Percentiles rank a stretch among this genome's conserved stretches.
Conservation (phyloP, 495 filamentous ascomycete species). For the Bacidia gigantensis region DNA sequence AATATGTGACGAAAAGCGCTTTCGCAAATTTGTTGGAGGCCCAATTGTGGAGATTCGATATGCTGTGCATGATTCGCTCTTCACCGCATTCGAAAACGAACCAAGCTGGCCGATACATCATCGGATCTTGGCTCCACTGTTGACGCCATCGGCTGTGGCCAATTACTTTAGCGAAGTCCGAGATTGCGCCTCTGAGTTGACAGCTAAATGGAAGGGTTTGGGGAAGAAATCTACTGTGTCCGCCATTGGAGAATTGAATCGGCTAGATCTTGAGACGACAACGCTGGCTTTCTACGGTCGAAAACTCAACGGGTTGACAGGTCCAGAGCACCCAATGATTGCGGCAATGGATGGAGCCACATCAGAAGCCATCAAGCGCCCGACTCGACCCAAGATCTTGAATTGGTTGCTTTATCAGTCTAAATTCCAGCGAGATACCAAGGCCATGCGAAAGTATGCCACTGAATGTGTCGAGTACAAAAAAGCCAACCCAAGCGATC, state of each 20-base stretch:
- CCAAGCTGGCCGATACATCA: slow-evolving; percentile 57
- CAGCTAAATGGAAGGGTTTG: slow-evolving; percentile 47
- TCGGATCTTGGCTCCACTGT: slow-evolving; percentile 41
- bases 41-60: slow-evolving; percentile 47
- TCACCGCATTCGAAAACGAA: slow-evolving; percentile 52
- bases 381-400: slow-evolving; percentile 27
- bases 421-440: slow-evolving; percentile 43
- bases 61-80: slow-evolving; percentile 56
- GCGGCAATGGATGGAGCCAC: slow-evolving; percentile 29
- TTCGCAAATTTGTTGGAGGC: slow-evolving; percentile 47
- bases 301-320: slow-evolving; percentile 23
- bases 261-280: slow-evolving; percentile 55
- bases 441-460: slow-evolving; percentile 42
- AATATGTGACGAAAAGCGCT: slow-evolving; percentile 57
- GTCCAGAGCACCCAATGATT: slow-evolving; percentile 23
- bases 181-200: slow-evolving; percentile 51
- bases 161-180: slow-evolving; percentile 42
- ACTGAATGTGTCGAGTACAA: slow-evolving; percentile 44
- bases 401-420: slow-evolving; percentile 29
- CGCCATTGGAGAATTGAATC: slow-evolving; percentile 56
- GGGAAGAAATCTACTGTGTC: slow-evolving; percentile 33
- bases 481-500: slow-evolving; percentile 36
- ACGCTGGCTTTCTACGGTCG: slow-evolving; percentile 46
- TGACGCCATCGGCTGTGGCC: slow-evolving; percentile 26
- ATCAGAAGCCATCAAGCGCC: slow-evolving; percentile 29